Conservation (phyloP, 2,329 filamentous ascomycete genomes). For the Leptographium lundbergii region DNA sequence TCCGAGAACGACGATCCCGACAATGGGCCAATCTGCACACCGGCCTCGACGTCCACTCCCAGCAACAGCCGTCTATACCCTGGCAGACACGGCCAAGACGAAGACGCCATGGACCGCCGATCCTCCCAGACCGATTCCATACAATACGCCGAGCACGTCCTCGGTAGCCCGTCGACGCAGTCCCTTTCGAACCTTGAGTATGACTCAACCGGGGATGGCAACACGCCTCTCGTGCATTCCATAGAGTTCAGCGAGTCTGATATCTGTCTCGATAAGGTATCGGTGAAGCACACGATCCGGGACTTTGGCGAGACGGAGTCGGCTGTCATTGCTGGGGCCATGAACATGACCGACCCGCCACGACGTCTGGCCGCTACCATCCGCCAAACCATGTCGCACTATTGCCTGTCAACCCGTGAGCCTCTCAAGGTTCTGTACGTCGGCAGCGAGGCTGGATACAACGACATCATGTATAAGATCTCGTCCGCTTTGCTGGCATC, state of each 20-base stretch:
- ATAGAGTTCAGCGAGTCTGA: conserved; percentile 33
- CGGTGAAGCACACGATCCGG: conserved; percentile 32
- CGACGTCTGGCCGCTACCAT: conserved; percentile 28
- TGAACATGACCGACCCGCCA: conserved; percentile 20
- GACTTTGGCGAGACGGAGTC: conserved; percentile 29
- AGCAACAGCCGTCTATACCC: conserved; percentile 18
- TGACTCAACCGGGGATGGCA: conserved; percentile 12
- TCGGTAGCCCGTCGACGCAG: conserved; percentile 27
- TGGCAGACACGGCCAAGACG: conserved; percentile 17
- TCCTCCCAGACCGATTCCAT: conserved; percentile 26
- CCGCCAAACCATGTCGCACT: conserved; percentile 35
- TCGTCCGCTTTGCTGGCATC: conserved; percentile 34
- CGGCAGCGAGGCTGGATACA: conserved; percentile 26
- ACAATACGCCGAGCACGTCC: conserved; percentile 35
- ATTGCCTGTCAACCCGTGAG: conserved; percentile 29
- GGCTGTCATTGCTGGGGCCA: conserved; percentile 18
- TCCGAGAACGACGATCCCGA: conserved; percentile 23
- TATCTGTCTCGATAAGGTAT: conserved; percentile 23
- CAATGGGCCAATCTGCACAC: not conserved
- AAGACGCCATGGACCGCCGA: conserved; percentile 25
- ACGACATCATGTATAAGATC: conserved; percentile 32
- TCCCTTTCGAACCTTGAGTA: conserved; percentile 12
- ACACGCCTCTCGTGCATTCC: conserved; percentile 17
- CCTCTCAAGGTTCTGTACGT: conserved; percentile 37
- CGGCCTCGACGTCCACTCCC: conserved; percentile 3